Evolutionary conservation across 2,329 filamentous ascomycete species (phyloP), one percentile per base, ranked within the genome.

Genomic region (Penicillium polonicum): DNA sequence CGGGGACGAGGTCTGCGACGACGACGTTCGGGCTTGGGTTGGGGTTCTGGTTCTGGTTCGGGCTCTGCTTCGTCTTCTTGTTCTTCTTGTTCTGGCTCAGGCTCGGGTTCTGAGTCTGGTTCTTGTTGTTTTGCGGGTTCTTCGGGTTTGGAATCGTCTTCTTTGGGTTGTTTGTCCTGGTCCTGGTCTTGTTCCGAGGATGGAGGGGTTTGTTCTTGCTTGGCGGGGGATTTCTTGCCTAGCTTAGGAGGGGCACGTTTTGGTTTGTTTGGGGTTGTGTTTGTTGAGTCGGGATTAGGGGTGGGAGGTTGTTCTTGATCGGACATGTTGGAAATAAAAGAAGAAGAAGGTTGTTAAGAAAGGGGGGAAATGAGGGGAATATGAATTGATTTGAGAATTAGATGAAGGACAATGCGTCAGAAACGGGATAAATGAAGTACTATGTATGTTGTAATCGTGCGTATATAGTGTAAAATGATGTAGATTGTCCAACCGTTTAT

Each of bases 11-110:
- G 58, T 55, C 48, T 38, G 53, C 67, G 61, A 54, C 66, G 63
- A 62, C 65, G 64, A 44, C 72, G 76, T 65, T 82, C 74, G 45
- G 77, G 77, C 64, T 80, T 74, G 45, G 72, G 72, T 60, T 81
- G 74, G 42, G 76, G 78, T 55, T 78, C 75, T 53, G 73, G 62
- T 54, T 73, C 55, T 17, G 66, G 59, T 45, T 68, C 58, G 5
- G 63, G 53, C 39, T 70, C 57, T 7, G 63, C 52, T 13, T 57
- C 52, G 8, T 27, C 10, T 17, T 27, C 25, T n/a, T 44, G 9
- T 13, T 39, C 25, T 62, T 67, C 44, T 68, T 53, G 46, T 17
- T 55, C 53, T 10, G 31, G 41, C 15, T 69, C 68, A 2, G 71
- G 72, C 62, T 75, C 70, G n/a, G 60, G 67, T 33, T 70, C 60